Percentiles rank a stretch among this genome's conserved stretches.
Conservation (phyloP, 345 rosid genomes). For the Eucalyptus victrix region DNA sequence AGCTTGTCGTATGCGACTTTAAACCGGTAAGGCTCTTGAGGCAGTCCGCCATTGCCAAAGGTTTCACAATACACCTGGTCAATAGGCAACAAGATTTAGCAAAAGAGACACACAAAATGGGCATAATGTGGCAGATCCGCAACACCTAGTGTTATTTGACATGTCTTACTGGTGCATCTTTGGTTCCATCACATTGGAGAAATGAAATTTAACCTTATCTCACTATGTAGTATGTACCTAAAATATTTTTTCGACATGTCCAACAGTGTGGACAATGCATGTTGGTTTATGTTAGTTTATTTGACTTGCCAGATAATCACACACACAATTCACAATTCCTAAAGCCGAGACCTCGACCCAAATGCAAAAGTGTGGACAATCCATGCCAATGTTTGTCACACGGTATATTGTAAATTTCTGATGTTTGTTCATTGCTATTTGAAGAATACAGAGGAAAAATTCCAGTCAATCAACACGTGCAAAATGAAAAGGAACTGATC, state of each 20-base stretch:
- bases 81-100: neutral
- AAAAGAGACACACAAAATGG: neutral
- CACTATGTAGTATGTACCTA: neutral
- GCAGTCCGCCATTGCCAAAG: constrained; percentile 24
- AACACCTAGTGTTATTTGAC: neutral
- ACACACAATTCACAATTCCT: neutral
- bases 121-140: neutral
- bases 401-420: neutral
- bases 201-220: neutral
- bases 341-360: neutral
- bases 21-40: constrained; percentile 57
- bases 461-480: neutral
- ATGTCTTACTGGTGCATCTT: neutral
- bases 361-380: neutral
- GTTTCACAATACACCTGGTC: constrained; percentile 77
- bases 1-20: constrained; percentile 90
- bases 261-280: neutral
- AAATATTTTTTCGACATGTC: neutral
- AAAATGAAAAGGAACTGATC: neutral
- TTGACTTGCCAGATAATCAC: neutral
- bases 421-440: neutral
- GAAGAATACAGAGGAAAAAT: neutral
- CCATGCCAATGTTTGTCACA: neutral
- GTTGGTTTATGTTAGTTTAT: neutral
- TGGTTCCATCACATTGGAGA: neutral